Evolutionary conservation across 495 filamentous ascomycete genomes (phyloP), one percentile per base, ranked within the genome.

Genomic region (Tuber microsphaerosporum): DNA sequence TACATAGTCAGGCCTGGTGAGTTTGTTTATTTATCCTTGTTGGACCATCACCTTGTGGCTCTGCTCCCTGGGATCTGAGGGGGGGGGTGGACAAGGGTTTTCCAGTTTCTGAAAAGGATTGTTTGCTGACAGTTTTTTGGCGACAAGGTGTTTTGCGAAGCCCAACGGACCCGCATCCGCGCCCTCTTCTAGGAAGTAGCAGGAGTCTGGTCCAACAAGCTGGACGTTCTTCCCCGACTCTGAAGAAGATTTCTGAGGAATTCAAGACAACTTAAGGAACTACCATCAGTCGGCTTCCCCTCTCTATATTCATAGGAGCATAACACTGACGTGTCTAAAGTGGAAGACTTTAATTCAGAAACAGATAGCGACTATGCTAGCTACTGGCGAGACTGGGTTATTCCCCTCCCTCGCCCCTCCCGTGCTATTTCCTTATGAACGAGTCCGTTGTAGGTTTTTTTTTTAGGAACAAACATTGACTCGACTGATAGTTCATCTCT

Each of bases 351-450:
- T 84, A 94, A 91, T 76, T 97, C 94, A 81, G 95, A 99, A 84
- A 96, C 96, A 20, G 95, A 99, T 83, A 97, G 94, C 85, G 96
- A 98, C 84, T 99, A 98, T 84, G 97, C 95, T 45, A 97, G 93
- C 85, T 99, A 99, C 86, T 99, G 95, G 95, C 88, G 95, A 84
- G 95, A 99, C 86, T 99, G 95, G 95, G 94, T 82, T 73, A 12
- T 44, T 42, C 46, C 74, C 69, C 74, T 61, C 44, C 42, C 69
- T 73, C 61, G 70, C 56, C 73, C 75, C 74, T 43, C 73, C 65
- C 39, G 10, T 17, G 73, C 42, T 70, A 46, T 73, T 72, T 43
- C 75, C 74, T 69, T 71, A 43, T 51, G 45, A 37, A 68, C 42
- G 69, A 42, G 56, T 68, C 74, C 71, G 31, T 69, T 71, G 75